phyloP scores from a whole-genome alignment of 2,329 filamentous ascomycete species.

The Trichoderma lentiforme region DNA sequence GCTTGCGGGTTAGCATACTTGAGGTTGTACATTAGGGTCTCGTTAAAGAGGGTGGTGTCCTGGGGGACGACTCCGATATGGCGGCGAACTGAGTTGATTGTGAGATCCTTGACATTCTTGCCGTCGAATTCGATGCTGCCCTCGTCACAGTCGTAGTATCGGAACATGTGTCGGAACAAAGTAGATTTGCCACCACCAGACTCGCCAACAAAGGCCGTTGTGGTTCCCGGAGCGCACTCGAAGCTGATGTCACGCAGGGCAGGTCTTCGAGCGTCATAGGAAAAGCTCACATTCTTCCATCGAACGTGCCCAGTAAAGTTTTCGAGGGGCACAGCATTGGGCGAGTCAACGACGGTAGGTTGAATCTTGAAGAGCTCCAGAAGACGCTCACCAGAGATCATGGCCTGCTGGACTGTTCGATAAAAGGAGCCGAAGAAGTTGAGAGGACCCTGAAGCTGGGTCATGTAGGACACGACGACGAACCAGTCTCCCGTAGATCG shows the following conservation, averaged over 20 bases:
- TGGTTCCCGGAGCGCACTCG: slow-evolving; percentile 82
- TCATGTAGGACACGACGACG: slow-evolving; percentile 70
- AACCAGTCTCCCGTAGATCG: slow-evolving; percentile 70
- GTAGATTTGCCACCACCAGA: slow-evolving; percentile 97
- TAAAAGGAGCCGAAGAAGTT: slow-evolving; percentile 96
- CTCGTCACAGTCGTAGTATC: slow-evolving; percentile 84
- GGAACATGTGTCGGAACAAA: slow-evolving; percentile 90
- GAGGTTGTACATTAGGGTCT: slow-evolving; percentile 91
- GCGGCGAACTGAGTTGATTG: slow-evolving; percentile 86
- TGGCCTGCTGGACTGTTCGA: slow-evolving; percentile 87
- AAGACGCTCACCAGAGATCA: slow-evolving; percentile 96
- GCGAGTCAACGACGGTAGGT: slow-evolving; percentile 81
- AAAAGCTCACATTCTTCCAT: slow-evolving; percentile 86
- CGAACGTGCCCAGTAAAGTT: slow-evolving; percentile 76
- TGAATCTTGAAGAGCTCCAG: slow-evolving; percentile 95
- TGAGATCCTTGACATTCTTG: slow-evolving; percentile 77
- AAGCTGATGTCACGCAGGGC: slow-evolving; percentile 83
- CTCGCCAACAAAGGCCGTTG: slow-evolving; percentile 92
- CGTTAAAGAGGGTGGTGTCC: slow-evolving; percentile 93
- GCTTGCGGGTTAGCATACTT: slow-evolving; percentile 81
- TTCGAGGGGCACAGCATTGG: slow-evolving; percentile 59
- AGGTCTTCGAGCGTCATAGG: slow-evolving; percentile 82
- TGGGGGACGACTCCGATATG: slow-evolving; percentile 96
- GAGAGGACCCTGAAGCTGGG: slow-evolving; percentile 74
- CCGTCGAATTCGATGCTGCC: slow-evolving; percentile 84